Percentiles rank a stretch among this genome's conserved stretches.
phyloP scores from a whole-genome alignment of 2,329 filamentous ascomycete species.

The Alternaria dauci region DNA sequence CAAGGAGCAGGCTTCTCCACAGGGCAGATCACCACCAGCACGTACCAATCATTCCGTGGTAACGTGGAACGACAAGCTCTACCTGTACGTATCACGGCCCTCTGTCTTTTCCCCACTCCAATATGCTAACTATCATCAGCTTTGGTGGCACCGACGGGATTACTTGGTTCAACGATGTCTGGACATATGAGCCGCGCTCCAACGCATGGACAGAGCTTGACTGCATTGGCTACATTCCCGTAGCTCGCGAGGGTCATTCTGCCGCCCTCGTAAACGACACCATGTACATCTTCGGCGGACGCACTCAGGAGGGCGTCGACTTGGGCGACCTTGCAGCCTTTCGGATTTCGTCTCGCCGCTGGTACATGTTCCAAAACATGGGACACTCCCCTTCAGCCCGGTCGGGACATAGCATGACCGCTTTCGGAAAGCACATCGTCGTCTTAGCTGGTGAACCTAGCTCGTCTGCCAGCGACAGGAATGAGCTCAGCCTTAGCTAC shows the following conservation, averaged over 20 bases:
- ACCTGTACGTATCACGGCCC: slow-evolving; percentile 62
- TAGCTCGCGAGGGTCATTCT: slow-evolving; percentile 91
- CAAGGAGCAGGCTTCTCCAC: slow-evolving; percentile 60
- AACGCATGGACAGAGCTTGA: slow-evolving; percentile 90
- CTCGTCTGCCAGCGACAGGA: slow-evolving; percentile 79
- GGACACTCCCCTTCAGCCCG: slow-evolving; percentile 91
- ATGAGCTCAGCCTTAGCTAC: slow-evolving; percentile 88
- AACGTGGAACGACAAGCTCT: slow-evolving; percentile 91
- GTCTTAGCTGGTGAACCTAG: slow-evolving; percentile 95
- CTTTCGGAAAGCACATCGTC: slow-evolving; percentile 89
- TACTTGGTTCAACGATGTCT: slow-evolving; percentile 99
- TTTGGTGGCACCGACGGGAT: slow-evolving; percentile 97
- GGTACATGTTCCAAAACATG: slow-evolving; percentile 99
- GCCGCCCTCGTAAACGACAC: slow-evolving; percentile 94
- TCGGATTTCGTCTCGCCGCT: slow-evolving; percentile 81
- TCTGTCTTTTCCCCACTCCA: slow-evolving; percentile 59
- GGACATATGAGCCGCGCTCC: slow-evolving; percentile 86
- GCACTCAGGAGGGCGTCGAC: slow-evolving; percentile 91
- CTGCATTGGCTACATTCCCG: slow-evolving; percentile 97
- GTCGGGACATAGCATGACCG: slow-evolving; percentile 97
- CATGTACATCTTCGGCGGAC: slow-evolving; percentile 98
- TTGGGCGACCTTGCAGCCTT: slow-evolving; percentile 92
- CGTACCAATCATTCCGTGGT: slow-evolving; percentile 95
- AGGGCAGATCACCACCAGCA: slow-evolving; percentile 69
- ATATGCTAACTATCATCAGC: slow-evolving; percentile 55